These are phyloP conservation scores for Euphorbia pulcherrima DNA, from an alignment of 345 rosid species.

Conservation along the genomic window DNA sequence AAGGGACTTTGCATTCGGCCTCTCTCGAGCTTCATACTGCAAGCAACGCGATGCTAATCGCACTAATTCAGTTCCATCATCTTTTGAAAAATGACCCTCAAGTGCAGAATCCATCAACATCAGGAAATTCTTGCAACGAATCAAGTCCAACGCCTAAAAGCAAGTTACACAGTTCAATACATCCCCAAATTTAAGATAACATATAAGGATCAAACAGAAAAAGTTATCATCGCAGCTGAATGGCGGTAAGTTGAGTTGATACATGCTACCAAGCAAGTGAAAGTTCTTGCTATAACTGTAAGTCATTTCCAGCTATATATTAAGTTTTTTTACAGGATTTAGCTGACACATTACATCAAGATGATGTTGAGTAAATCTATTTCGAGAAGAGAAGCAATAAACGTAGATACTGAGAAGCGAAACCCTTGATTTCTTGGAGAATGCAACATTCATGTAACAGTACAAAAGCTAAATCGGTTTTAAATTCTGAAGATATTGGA, in stretches of 20 bases:
- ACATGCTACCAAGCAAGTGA: neutral
- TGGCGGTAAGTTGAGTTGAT: neutral
- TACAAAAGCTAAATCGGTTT: neutral
- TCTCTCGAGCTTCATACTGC: slow-evolving; percentile 86
- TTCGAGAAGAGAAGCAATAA: neutral
- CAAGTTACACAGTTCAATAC: neutral
- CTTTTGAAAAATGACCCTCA: slow-evolving; percentile 90
- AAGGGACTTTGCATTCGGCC: slow-evolving; percentile 86
- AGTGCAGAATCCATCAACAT: slow-evolving; percentile 97
- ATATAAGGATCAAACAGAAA: neutral
- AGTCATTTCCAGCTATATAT: too few species aligned
- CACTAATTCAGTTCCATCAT: slow-evolving; percentile 86
- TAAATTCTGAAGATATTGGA: neutral
- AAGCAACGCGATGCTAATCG: slow-evolving; percentile 87
- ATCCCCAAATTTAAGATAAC: neutral
- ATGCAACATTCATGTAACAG: neutral
- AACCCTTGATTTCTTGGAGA: too few species aligned
- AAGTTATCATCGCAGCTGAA: neutral
- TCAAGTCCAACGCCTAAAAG: slow-evolving; percentile 85
- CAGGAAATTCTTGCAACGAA: slow-evolving; percentile 80
- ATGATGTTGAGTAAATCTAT: neutral
- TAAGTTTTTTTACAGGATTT: neutral
- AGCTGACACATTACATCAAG: neutral
- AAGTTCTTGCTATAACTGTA: neutral
- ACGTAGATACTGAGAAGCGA: too few species aligned